These are phyloP conservation scores for Sporothrix schenckii DNA, from an alignment of 2,329 filamentous ascomycete genomes.

Conservation along the genomic window DNA sequence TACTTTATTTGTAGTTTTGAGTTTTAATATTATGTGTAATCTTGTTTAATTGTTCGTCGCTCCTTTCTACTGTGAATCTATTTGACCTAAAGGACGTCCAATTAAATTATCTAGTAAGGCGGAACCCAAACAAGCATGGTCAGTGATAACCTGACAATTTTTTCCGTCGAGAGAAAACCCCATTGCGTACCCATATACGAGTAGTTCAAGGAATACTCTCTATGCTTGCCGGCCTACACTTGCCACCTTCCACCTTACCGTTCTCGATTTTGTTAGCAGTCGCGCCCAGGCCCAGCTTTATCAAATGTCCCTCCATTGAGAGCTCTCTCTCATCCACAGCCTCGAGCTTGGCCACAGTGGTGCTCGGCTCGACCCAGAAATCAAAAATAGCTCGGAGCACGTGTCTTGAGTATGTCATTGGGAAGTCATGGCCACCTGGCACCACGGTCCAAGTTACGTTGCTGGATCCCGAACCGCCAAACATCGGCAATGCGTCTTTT, in stretches of 20 bases:
- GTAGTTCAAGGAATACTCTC: background rate
- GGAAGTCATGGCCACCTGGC: conserved; percentile 63
- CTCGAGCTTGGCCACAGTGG: conserved; percentile 7
- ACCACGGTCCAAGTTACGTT: conserved; percentile 56
- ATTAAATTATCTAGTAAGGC: too few species aligned
- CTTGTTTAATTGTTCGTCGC: too few species aligned
- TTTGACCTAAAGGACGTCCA: too few species aligned
- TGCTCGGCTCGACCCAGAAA: conserved; percentile 48
- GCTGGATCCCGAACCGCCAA: conserved; percentile 50
- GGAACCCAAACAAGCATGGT: too few species aligned
- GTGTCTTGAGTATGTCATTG: conserved; percentile 56
- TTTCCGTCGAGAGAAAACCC: too few species aligned
- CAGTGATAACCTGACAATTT: too few species aligned
- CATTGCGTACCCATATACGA: background rate
- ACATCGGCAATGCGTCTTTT: conserved; percentile 53
- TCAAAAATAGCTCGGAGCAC: conserved; percentile 53
- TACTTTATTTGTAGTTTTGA: too few species aligned
- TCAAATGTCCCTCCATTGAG: background rate
- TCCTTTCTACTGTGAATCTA: too few species aligned
- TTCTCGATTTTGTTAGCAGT: background rate
- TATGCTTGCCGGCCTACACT: background rate
- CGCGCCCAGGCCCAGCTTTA: too few species aligned
- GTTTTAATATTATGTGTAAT: too few species aligned
- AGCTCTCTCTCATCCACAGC: conserved; percentile 31
- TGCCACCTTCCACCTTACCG: background rate